Base-by-base conservation (phyloP, 208 protist genomes). In the Leishmania guyanensis region DNA sequence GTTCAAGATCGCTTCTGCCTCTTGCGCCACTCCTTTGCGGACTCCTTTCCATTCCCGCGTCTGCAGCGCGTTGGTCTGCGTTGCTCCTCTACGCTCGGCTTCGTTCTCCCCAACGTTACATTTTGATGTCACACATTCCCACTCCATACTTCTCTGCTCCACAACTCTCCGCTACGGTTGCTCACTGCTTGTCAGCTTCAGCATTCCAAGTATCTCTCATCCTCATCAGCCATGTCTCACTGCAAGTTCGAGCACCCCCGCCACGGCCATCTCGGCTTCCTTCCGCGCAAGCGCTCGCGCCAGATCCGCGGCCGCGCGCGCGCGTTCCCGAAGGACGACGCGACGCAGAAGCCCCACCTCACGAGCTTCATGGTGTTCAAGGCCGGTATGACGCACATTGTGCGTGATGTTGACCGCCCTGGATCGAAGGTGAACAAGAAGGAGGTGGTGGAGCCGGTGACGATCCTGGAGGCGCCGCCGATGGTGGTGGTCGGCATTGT, bases 361-460 rank as follows among this genome's bases (percentile, higher is more conserved):
- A 99, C 99, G 53, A 99, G 97, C 80, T 98, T 98, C 96, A 94
- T 99, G 86, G 99, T 96, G 86, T 99, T 99, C 98, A 99, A 99
- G 97, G 99, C 99, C 72, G 99, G 99, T 90, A 99, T 99, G 98
- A 99, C 99, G 65, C 99, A 99, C 98, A 98, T 99, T 84, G 96
- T 99, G 70, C 98, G 99, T 88, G 98, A 99, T 58, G 86, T 99
- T 70, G 97, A 99, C 88, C 94, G 96, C 75, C 92, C 93, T 48
- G 98, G 98, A 78, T 97, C 90, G 65, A 97, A 99, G 93, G 90
- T 98, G 84, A 93, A 99, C 96, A 99, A 99, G 92, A 99, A 99
- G 94, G 99, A 99, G 93, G 89, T 99, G 80, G 97, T 99, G 60
- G 99, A 99, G 91, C 93, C 98, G 53, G 99, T 99, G 77, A 99